phyloP scores from a whole-genome alignment of 768 basidiomycete genomes.

The Lentinula aciculospora region DNA sequence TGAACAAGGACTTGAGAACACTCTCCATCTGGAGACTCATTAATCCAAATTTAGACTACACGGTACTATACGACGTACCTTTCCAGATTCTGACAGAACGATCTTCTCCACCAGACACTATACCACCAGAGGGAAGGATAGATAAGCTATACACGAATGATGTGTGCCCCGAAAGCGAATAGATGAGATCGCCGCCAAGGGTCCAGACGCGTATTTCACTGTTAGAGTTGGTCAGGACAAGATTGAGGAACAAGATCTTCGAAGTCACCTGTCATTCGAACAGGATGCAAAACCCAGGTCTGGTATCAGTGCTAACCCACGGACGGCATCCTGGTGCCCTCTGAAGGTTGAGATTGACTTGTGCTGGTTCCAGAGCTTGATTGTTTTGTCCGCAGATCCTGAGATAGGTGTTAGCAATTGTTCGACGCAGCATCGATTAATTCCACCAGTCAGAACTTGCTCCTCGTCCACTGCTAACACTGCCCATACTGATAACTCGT shows the following conservation, averaged over 20 bases:
- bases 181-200: conserved; percentile 69
- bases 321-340: conserved; percentile 90
- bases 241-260: neutral
- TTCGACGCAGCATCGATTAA: neutral
- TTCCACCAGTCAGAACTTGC: conserved; percentile 74
- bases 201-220: conserved; percentile 95
- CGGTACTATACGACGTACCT: conserved; percentile 38
- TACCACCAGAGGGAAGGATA: conserved; percentile 72
- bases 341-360: conserved; percentile 69
- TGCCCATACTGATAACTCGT: conserved; percentile 92
- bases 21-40: conserved; percentile 61
- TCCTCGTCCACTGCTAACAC: conserved; percentile 76
- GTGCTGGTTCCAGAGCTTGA: conserved; percentile 81
- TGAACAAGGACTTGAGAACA: conserved; percentile 86
- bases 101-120: conserved; percentile 93
- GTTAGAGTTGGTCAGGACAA: conserved; percentile 6
- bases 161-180: conserved; percentile 88
- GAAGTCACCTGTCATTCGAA: conserved; percentile 79
- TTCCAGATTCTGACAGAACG: conserved; percentile 89
- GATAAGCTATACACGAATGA: conserved; percentile 94
- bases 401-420: conserved; percentile 6
- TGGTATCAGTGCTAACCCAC: conserved; percentile 73
- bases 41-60: conserved; percentile 1
- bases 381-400: conserved; percentile 95
- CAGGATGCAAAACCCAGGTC: conserved; percentile 94